Evolutionary conservation across 495 filamentous ascomycete genomes (phyloP).

Genomic region (Neurospora pannonica): DNA sequence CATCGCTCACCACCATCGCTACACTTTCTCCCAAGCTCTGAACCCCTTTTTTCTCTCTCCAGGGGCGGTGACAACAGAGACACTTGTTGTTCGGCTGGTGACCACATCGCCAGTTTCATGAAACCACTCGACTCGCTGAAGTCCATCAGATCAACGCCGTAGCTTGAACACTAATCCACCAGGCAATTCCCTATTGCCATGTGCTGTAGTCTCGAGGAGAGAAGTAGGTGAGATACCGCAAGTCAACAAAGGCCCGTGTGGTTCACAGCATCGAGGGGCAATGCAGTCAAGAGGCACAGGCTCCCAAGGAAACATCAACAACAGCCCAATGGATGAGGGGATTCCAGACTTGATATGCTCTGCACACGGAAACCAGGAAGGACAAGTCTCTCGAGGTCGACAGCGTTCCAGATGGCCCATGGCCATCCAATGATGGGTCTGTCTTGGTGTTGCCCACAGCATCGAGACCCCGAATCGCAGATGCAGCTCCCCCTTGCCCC

Average conservation of each 20-base stretch:
- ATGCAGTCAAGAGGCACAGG: not conserved
- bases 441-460: not conserved
- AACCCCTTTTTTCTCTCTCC: not conserved
- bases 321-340: not conserved
- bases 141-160: not conserved
- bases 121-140: not conserved
- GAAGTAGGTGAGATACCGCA: not conserved
- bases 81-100: not conserved
- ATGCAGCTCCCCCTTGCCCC: conserved; percentile 1
- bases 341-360: not conserved
- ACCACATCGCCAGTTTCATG: not conserved
- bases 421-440: not conserved
- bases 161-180: not conserved
- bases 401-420: not conserved
- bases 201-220: not conserved
- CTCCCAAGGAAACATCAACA: not conserved
- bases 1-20: not conserved
- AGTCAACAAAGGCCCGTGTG: not conserved
- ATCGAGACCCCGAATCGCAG: conserved; percentile 2
- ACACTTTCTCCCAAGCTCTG: not conserved
- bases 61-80: not conserved
- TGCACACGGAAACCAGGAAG: not conserved
- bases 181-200: not conserved
- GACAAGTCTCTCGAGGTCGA: not conserved
- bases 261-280: not conserved